phyloP scores from a whole-genome alignment of 1,284 basidiomycete species.

The Athelia psychrophila region DNA sequence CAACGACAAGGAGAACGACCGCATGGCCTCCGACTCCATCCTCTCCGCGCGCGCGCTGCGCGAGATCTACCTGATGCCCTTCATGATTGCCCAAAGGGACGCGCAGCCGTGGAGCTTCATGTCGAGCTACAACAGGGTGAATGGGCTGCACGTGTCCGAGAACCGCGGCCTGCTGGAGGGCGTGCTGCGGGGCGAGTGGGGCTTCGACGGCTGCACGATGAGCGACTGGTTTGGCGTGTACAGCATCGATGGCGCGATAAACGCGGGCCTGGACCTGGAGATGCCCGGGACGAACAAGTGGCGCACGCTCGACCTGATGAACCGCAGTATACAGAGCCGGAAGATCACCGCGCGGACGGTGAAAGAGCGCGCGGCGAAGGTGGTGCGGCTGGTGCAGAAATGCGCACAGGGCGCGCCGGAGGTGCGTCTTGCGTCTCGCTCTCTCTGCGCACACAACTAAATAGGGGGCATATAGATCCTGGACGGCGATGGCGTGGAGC shows the following conservation, averaged over 20 bases:
- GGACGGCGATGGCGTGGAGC: conserved; percentile 64
- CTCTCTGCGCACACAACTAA: conserved; percentile 1
- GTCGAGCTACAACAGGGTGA: conserved; percentile 72
- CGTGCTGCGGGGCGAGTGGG: conserved; percentile 77
- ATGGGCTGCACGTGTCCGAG: conserved; percentile 72
- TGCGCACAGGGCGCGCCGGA: conserved; percentile 62
- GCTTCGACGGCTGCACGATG: conserved; percentile 70
- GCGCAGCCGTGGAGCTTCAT: conserved; percentile 71
- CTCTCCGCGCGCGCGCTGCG: conserved; percentile 68
- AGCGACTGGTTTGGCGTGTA: conserved; percentile 82
- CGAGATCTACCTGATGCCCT: conserved; percentile 81
- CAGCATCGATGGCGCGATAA: conserved; percentile 61
- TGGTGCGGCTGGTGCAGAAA: conserved; percentile 63
- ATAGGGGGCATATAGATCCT: too few relatives aligned
- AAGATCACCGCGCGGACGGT: conserved; percentile 65
- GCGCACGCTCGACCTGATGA: conserved; percentile 62
- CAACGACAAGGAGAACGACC: conserved; percentile 74
- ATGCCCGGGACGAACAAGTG: conserved; percentile 76
- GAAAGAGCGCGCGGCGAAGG: conserved; percentile 64
- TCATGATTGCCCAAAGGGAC: conserved; percentile 78
- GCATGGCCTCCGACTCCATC: conserved; percentile 60
- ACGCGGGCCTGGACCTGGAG: conserved; percentile 78
- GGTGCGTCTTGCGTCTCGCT: conserved; percentile 31
- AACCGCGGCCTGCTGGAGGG: conserved; percentile 57
- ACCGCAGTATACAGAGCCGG: conserved; percentile 56